Conservation (phyloP, 345 rosid species). For the Aquilaria yunnanensis region DNA sequence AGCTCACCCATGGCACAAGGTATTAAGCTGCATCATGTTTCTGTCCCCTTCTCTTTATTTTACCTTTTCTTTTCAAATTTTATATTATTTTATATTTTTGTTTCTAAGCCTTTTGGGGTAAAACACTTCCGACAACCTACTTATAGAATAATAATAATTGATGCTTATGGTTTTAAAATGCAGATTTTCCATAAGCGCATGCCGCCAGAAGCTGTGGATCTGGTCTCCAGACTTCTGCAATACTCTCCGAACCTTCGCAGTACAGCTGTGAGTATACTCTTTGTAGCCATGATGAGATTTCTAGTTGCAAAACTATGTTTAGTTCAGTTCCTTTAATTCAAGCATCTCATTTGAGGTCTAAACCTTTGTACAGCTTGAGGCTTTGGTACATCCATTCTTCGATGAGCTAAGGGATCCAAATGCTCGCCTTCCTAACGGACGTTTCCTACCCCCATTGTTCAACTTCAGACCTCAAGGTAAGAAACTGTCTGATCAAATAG, state of each 20-base stretch:
- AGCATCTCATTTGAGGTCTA: conserved; percentile 1
- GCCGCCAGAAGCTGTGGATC: conserved; percentile 67
- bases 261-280: conserved; percentile 40
- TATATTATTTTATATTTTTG: background rate
- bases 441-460: conserved; percentile 90
- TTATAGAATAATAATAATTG: background rate
- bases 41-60: background rate
- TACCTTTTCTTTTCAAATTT: too few species aligned
- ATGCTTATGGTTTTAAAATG: background rate
- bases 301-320: too few species aligned
- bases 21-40: conserved; percentile 2
- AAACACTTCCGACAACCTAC: too few species aligned
- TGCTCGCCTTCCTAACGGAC: conserved; percentile 76
- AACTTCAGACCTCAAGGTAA: conserved; percentile 88
- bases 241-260: conserved; percentile 61
- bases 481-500: background rate
- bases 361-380: conserved; percentile 53
- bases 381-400: conserved; percentile 88
- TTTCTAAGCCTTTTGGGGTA: background rate
- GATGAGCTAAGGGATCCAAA: conserved; percentile 87
- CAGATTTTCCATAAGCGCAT: conserved; percentile 65
- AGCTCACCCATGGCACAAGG: conserved; percentile 36
- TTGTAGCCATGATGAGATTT: too few species aligned
- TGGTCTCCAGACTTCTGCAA: conserved; percentile 57
- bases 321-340: too few species aligned